These are phyloP conservation scores for Ganoderma resinaceum DNA, from an alignment of 1,284 basidiomycete genomes.

Conservation along the genomic window DNA sequence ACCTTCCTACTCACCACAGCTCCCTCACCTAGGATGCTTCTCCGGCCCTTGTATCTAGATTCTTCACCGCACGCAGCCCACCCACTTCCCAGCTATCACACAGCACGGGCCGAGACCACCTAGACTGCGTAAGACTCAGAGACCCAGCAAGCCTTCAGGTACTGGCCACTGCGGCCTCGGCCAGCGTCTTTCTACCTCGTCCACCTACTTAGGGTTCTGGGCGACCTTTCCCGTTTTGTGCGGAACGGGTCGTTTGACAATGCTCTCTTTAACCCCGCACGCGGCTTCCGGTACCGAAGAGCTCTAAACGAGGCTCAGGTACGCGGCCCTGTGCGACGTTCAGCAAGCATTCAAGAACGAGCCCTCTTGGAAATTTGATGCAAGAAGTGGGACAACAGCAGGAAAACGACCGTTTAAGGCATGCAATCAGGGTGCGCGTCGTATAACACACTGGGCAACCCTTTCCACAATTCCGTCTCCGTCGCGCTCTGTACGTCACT, in stretches of 20 bases:
- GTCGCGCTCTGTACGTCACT: conserved; percentile 21
- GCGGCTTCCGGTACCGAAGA: conserved; percentile 8
- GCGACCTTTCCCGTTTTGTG: not conserved
- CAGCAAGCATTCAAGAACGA: not conserved
- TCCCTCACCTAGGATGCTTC: not conserved
- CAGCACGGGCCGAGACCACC: conserved; percentile 3
- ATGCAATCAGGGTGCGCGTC: conserved; percentile 3
- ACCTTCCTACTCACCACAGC: not conserved
- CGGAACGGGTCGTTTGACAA: not conserved
- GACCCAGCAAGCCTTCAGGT: not conserved
- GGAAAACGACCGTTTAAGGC: not conserved
- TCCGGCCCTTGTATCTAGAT: not conserved
- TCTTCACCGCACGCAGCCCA: not conserved
- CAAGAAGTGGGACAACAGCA: not conserved
- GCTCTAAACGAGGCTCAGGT: conserved; percentile 1
- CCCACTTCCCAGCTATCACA: not conserved
- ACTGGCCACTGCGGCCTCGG: not conserved
- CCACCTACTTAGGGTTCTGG: not conserved
- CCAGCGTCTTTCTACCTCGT: not conserved
- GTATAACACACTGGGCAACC: not conserved
- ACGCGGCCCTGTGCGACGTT: not conserved
- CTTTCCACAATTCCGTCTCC: conserved; percentile 8
- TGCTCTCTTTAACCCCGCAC: not conserved
- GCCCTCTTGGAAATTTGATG: not conserved
- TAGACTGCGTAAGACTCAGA: not conserved